Evolutionary conservation across 1,284 basidiomycete species (phyloP), one percentile per base, ranked within the genome.

Genomic region (Cutaneotrichosporon arboriforme): DNA sequence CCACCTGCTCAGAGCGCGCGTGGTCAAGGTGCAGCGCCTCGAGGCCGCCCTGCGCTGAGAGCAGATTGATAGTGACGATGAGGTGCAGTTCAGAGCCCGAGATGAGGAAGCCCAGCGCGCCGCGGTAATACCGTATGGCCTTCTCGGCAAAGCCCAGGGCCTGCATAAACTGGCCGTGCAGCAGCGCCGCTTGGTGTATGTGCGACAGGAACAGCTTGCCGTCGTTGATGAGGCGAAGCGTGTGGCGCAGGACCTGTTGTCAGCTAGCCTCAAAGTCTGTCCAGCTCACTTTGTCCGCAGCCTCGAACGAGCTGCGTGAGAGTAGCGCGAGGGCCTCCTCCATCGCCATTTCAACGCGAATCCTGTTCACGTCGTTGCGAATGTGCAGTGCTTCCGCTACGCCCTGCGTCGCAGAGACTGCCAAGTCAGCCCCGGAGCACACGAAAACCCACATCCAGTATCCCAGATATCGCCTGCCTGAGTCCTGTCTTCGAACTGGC

Each of bases 381-480:
- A 60, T 18, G 8, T 40, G 23, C 4, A 57, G 14, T 1, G 60
- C 65, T 10, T 65, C 51, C 1, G 57, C 50, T 3, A 65, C 38
- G 7, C 63, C 64, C 26, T 71, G 69, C 4, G 36, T 14, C 0
- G 47, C 14, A 1, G 60, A 56, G 54, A 72, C 69, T 70, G 47
- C 26, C 8, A 42, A n/a, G 49, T 46, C 44, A 57, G 55, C n/a
- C 39, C 8, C 8, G 15, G 10, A 9, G 23, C 15, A 18, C 12
- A 12, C n/a, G 12, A 0, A 1, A 14, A 56, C 69, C 65, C 48
- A 72, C 72, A 71, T 37, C 64, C 64, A n/a, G 47, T 41, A 48
- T 73, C 70, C 72, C 72, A 73, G 52, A 69, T 57, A 46, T 71
- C 70, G 2, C 65, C 67, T 1, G 54, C 47, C 7, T 60, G 42